A percentile compares a stretch with the other conserved stretches of the same genome.
phyloP scores from a whole-genome alignment of 2,329 filamentous ascomycete species.

The Aspergillus terreus region DNA sequence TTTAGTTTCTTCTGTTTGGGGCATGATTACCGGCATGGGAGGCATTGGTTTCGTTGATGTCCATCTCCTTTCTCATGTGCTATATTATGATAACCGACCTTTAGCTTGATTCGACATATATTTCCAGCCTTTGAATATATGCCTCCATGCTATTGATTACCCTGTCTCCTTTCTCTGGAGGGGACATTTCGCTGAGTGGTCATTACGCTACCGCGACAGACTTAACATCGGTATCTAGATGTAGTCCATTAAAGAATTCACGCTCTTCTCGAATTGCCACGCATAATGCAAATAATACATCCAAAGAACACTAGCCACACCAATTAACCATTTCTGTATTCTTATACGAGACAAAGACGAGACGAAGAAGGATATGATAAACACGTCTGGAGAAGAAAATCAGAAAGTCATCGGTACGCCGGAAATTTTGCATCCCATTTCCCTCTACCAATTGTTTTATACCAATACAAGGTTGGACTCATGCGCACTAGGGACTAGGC shows the following conservation, averaged over 20 bases:
- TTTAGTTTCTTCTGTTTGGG: not conserved
- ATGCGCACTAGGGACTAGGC: constrained; percentile 32
- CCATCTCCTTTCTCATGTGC: not conserved
- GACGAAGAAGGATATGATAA: constrained; percentile 1
- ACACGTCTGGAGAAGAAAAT: constrained; percentile 1
- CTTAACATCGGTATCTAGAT: constrained; percentile 11
- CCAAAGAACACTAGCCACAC: not conserved
- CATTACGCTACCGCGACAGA: no score
- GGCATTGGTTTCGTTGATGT: not conserved
- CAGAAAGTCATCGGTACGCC: constrained; percentile 1
- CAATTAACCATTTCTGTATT: constrained; percentile 12
- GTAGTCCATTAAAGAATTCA: constrained; percentile 7
- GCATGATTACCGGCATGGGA: no score
- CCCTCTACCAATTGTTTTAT: not conserved
- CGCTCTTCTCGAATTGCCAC: not conserved
- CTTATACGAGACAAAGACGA: constrained; percentile 6
- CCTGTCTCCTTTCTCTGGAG: no score
- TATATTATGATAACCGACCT: not conserved
- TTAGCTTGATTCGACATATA: not conserved
- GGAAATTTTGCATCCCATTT: not conserved
- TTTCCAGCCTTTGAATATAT: not conserved
- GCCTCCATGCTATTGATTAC: not conserved
- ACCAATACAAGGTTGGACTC: constrained; percentile 1
- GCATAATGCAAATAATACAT: no score
- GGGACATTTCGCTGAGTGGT: no score